Base-by-base conservation (phyloP, 2,329 filamentous ascomycete genomes). In the Monosporascus sp. region DNA sequence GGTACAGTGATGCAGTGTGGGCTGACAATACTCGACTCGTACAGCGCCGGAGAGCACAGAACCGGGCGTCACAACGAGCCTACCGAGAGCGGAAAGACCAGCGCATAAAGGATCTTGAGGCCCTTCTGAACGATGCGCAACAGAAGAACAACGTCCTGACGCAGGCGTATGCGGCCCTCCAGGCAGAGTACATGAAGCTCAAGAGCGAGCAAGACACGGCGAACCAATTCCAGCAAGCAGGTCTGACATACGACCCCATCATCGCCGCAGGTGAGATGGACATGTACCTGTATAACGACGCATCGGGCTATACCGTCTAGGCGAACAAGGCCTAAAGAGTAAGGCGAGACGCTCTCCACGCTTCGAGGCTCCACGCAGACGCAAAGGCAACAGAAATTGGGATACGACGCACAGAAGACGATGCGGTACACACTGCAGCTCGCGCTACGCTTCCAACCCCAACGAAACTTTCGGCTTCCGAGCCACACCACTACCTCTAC, bases 71-170 rank as follows among this genome's bases (percentile, higher is more conserved):
- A 2, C 81, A 84, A 64, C 72, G 81, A 53, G 81, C 81, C 1
- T 84, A 84, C 62, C 74, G 81, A 47, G 81, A 85, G 64, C 75
- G 82, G 50, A 85, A 84, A 61, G 81, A 87, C 62, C 82, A 85
- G 65, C 79, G 84, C 56, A 84, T 85, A 61, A 79, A 79, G 55
- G 83, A 86, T 59, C 76, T 87, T 20, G 83, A 86, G 65, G 64
- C 72, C 37, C 75, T 82, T 60, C 75, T 86, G 35, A 68, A 68
- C 47, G 75, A 79, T 18, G 70, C 82, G 48, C 76, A 77, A 56
- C 75, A 78, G 24, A 79, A 77, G 59, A 81, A 84, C 64, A 77
- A 77, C 54, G 72, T 74, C 37, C 75, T 85, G 50, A 75, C 76
- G 56, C 72, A 75, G 49, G 80, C 80, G 5, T 83, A 84, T 62